Conservation (phyloP, 768 basidiomycete genomes). For the Calocybe cyanea region DNA sequence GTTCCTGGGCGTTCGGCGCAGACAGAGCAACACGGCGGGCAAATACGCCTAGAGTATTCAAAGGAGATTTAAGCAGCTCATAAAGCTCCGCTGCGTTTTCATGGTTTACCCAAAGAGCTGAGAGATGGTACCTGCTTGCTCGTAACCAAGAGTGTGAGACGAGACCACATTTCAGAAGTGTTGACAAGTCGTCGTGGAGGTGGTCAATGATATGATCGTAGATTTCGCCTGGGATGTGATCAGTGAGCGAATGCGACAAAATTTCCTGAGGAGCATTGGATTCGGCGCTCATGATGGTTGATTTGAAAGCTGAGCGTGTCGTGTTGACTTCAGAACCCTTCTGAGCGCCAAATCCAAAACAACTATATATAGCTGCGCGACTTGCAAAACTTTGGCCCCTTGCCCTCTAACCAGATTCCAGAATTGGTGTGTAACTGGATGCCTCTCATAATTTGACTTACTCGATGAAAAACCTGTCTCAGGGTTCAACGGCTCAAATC, state of each 20-base stretch:
- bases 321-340: no score
- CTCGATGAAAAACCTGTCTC: no score
- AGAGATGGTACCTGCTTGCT: conserved; percentile 10
- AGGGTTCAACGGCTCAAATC: no score
- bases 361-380: no score
- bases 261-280: no score
- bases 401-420: no score
- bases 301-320: no score
- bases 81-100: neutral
- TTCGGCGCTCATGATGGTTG: no score
- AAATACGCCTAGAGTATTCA: neutral
- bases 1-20: neutral
- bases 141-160: conserved; percentile 11
- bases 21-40: conserved; percentile 4
- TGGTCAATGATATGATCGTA: conserved; percentile 8
- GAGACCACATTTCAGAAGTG: conserved; percentile 4
- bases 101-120: conserved; percentile 2
- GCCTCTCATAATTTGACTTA: no score
- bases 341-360: no score
- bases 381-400: no score
- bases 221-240: conserved; percentile 3
- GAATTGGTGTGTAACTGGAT: no score
- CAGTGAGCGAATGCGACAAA: neutral
- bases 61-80: conserved; percentile 2
- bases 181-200: conserved; percentile 3